Conservation (phyloP, 345 rosid species). For the Ceriops decandra region DNA sequence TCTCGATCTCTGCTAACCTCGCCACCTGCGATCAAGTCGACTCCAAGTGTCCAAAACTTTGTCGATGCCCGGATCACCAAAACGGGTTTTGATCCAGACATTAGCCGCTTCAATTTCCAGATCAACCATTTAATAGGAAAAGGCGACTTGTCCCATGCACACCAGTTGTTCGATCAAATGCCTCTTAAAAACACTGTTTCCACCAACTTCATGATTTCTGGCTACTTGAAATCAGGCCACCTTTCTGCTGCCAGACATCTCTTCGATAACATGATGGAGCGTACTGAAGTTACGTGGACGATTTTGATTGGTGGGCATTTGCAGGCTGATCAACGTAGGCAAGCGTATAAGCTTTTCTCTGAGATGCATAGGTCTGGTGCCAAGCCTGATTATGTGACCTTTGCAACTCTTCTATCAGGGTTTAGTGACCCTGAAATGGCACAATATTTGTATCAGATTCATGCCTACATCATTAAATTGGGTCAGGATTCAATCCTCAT, state of each 20-base stretch:
- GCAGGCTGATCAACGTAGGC: constrained; percentile 32
- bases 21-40: constrained; percentile 5
- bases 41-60: constrained; percentile 15
- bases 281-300: constrained; percentile 79
- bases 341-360: constrained; percentile 56
- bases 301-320: constrained; percentile 71
- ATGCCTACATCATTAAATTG: constrained; percentile 47
- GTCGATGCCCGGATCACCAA: constrained; percentile 70
- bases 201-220: constrained; percentile 58
- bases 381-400: constrained; percentile 65
- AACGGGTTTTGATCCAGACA: constrained; percentile 67
- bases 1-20: constrained; percentile 12
- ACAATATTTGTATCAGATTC: constrained; percentile 47
- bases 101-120: constrained; percentile 56
- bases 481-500: constrained; percentile 42
- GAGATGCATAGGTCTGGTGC: constrained; percentile 46
- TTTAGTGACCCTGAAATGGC: constrained; percentile 31
- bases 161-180: constrained; percentile 74
- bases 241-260: constrained; percentile 47
- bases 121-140: constrained; percentile 27
- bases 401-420: constrained; percentile 65
- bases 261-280: constrained; percentile 49
- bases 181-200: constrained; percentile 63
- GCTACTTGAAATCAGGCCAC: constrained; percentile 52
- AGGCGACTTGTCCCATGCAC: constrained; percentile 55